Conservation (phyloP, 2,329 filamentous ascomycete species). For the Xylariales sp. region DNA sequence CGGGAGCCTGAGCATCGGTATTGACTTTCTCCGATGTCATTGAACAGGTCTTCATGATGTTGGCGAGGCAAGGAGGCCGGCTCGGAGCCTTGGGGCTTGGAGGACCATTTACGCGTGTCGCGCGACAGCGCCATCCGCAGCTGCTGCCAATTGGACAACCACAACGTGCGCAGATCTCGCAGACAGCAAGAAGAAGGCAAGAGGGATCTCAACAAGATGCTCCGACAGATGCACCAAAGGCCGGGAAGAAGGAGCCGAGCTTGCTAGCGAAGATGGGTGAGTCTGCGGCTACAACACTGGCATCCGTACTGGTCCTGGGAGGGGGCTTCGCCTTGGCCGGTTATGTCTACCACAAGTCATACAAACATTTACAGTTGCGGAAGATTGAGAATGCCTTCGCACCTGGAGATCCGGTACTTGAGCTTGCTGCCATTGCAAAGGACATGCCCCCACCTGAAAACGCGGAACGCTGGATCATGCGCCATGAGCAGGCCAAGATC, state of each 20-base stretch:
- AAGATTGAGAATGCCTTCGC: slow-evolving; percentile 93
- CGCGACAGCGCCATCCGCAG: slow-evolving; percentile 7
- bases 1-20: background rate
- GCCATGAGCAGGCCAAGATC: slow-evolving; percentile 76
- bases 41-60: slow-evolving; percentile 2
- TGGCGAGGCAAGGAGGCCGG: slow-evolving; percentile 6
- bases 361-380: slow-evolving; percentile 84
- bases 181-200: background rate
- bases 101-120: background rate
- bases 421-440: slow-evolving; percentile 65
- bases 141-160: slow-evolving; percentile 2
- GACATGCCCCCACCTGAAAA: slow-evolving; percentile 42
- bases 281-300: slow-evolving; percentile 68
- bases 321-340: slow-evolving; percentile 61
- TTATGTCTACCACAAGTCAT: slow-evolving; percentile 74
- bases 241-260: slow-evolving; percentile 18
- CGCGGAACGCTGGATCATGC: slow-evolving; percentile 70
- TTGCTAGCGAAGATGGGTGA: slow-evolving; percentile 64
- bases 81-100: background rate
- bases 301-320: slow-evolving; percentile 68
- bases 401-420: slow-evolving; percentile 85
- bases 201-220: background rate
- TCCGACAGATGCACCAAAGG: background rate
- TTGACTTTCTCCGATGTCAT: background rate
- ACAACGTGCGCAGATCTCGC: background rate